phyloP scores from a whole-genome alignment of 108 stramenopile species.

The Nannochloropsis gaditana region DNA sequence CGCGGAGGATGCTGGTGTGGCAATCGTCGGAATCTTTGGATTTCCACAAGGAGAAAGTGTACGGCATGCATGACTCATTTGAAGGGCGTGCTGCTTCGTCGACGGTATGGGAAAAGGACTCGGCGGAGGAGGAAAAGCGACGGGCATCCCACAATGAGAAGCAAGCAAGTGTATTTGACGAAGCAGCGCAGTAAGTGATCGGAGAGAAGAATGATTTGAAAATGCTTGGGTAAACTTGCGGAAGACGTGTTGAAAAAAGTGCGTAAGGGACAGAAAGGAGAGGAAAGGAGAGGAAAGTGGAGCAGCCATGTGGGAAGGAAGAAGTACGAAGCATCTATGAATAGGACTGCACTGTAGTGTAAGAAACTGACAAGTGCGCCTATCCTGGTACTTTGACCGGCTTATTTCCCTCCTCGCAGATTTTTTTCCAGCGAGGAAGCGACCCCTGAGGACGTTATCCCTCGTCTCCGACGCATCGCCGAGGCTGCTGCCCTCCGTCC shows the following conservation, averaged over 20 bases:
- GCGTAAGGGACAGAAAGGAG: too few species aligned
- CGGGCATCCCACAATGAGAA: neutral
- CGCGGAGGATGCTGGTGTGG: neutral
- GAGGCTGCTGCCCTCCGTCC: neutral
- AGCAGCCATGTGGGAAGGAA: too few species aligned
- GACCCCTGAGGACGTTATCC: neutral
- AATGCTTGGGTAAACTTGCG: neutral
- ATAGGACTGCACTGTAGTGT: too few species aligned
- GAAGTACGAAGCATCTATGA: too few species aligned
- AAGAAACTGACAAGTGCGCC: too few species aligned
- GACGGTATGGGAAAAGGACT: neutral
- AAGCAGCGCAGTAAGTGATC: neutral
- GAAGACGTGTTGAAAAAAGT: too few species aligned
- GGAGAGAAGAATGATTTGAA: neutral
- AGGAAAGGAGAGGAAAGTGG: too few species aligned
- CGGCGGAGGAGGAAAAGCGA: neutral
- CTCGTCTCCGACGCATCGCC: neutral
- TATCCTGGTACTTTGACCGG: neutral
- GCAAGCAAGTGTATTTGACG: conserved; percentile 1
- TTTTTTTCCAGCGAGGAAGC: conserved; percentile 13
- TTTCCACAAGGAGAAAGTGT: neutral
- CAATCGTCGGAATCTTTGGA: neutral
- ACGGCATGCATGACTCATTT: neutral
- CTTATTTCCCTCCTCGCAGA: neutral
- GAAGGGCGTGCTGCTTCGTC: neutral